These are phyloP conservation scores for Amaranthus palmeri DNA, from an alignment of 148 eudicot species.

Conservation along the genomic window DNA sequence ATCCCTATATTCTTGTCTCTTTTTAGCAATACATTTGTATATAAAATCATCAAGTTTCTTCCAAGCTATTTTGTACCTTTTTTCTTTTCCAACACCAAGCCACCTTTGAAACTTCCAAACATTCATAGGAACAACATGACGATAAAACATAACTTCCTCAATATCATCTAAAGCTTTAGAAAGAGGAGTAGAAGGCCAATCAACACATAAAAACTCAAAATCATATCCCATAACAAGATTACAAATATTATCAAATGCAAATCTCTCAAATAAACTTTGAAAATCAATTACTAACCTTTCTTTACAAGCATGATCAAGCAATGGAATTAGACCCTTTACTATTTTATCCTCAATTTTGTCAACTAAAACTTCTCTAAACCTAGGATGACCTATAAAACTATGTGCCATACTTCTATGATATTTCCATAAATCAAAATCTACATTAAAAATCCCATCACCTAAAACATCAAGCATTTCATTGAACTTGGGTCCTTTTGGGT, in stretches of 20 bases:
- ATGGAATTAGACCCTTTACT: constrained; percentile 27
- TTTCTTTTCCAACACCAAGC: constrained; percentile 42
- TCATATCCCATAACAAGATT: constrained; percentile 39
- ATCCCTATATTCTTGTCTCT: constrained; percentile 21
- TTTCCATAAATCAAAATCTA: constrained; percentile 40
- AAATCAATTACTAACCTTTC: constrained; percentile 36
- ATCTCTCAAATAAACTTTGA: constrained; percentile 51
- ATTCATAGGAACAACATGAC: constrained; percentile 34
- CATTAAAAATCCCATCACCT: constrained; percentile 56
- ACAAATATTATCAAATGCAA: constrained; percentile 48
- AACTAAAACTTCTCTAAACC: constrained; percentile 24
- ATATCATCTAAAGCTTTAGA: constrained; percentile 51
- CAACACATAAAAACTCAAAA: constrained; percentile 30
- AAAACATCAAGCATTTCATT: constrained; percentile 44
- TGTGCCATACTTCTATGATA: constrained; percentile 30
- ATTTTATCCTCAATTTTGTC: constrained; percentile 30
- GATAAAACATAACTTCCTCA: constrained; percentile 32
- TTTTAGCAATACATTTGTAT: constrained; percentile 24
- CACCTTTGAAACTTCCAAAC: constrained; percentile 52
- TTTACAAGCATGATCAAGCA: constrained; percentile 31
- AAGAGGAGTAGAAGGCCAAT: constrained; percentile 30
- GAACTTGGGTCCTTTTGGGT: constrained; percentile 42
- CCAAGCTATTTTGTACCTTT: constrained; percentile 31
- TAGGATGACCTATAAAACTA: constrained; percentile 23
- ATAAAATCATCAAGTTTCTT: constrained; percentile 33